phyloP scores from a whole-genome alignment of 2,329 filamentous ascomycete genomes.

The Trichoderma citrinoviride region DNA sequence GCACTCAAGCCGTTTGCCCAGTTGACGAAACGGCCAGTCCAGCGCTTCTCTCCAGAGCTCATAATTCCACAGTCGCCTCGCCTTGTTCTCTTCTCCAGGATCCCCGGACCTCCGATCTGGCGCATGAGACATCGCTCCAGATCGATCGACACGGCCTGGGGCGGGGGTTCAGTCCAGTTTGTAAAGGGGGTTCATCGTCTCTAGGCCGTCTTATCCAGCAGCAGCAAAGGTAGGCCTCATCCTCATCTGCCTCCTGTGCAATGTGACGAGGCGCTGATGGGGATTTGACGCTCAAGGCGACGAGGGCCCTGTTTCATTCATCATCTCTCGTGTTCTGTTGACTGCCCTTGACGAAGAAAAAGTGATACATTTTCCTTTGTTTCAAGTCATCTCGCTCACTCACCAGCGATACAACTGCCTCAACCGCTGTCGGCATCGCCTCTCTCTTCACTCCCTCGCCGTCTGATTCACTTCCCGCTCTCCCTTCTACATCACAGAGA shows the following conservation, averaged over 20 bases:
- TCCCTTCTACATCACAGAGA: constrained; percentile 1
- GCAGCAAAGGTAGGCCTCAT: constrained; percentile 20
- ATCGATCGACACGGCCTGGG: constrained; percentile 27
- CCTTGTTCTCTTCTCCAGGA: neutral
- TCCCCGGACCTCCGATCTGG: constrained; percentile 1
- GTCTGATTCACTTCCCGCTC: neutral
- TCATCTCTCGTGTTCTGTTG: neutral
- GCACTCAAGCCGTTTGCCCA: constrained; percentile 13
- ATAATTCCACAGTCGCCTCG: neutral
- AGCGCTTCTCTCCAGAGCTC: neutral
- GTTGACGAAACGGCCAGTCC: neutral
- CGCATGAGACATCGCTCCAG: constrained; percentile 26
- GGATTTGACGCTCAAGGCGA: constrained; percentile 13
- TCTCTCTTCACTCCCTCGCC: neutral
- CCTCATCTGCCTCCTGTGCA: constrained; percentile 14
- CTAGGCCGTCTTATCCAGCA: constrained; percentile 15
- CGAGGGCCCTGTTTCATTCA: neutral
- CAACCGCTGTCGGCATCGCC: neutral
- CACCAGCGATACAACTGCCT: constrained; percentile 3
- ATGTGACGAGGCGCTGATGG: constrained; percentile 16
- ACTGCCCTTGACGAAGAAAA: neutral
- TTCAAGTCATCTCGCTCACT: neutral
- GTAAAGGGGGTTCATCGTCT: constrained; percentile 9
- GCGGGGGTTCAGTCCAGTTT: constrained; percentile 25
- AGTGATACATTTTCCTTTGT: constrained; percentile 12